These are phyloP conservation scores for Scenedesmus sp. DNA, from an alignment of 163 green algal genomes.

Conservation along the genomic window DNA sequence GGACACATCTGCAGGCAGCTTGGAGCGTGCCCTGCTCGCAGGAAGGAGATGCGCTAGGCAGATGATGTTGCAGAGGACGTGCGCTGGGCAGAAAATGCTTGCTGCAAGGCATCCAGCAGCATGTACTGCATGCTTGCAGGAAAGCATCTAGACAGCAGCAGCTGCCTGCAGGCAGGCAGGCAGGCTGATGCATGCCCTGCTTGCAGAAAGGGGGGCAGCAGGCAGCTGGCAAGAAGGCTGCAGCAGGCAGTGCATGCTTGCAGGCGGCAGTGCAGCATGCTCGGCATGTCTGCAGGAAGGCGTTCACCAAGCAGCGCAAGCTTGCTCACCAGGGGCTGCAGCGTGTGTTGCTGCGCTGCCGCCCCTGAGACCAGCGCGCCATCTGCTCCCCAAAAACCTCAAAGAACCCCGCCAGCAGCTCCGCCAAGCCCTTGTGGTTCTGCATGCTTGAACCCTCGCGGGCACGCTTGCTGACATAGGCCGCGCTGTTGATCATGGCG, in stretches of 20 bases:
- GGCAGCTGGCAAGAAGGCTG: no score
- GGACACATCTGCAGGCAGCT: no score
- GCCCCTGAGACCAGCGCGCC: not conserved
- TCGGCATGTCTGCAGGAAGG: no score
- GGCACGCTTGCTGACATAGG: not conserved
- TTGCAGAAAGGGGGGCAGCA: no score
- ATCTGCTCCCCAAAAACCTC: slow-evolving; percentile 27
- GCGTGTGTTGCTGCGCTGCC: not conserved
- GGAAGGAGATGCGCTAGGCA: no score
- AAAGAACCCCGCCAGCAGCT: slow-evolving; percentile 54
- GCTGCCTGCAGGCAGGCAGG: not conserved
- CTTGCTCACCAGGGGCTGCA: slow-evolving; percentile 30
- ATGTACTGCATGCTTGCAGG: not conserved
- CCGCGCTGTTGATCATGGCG: slow-evolving; percentile 14
- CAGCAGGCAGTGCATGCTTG: not conserved
- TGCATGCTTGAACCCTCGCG: not conserved
- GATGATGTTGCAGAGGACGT: no score
- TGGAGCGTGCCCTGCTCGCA: no score
- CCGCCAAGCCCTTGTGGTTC: not conserved
- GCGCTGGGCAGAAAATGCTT: no score
- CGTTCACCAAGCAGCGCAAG: no score
- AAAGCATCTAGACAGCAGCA: not conserved
- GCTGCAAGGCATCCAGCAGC: not conserved
- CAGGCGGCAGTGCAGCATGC: no score
- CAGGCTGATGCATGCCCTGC: no score